These are phyloP conservation scores for Botrytis squamosa DNA, from an alignment of 2,329 filamentous ascomycete genomes.

Conservation along the genomic window DNA sequence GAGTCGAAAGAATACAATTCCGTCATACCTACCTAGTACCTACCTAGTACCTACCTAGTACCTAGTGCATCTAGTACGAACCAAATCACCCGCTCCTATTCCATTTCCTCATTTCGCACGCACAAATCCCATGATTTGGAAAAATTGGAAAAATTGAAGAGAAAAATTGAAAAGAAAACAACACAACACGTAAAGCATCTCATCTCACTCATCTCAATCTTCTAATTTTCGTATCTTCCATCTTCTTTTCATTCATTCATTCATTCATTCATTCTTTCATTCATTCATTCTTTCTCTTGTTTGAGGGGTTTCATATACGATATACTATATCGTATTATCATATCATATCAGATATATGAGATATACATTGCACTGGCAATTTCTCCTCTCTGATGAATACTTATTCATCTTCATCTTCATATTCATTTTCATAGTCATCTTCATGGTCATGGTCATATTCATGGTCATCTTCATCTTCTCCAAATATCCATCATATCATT, in stretches of 20 bases:
- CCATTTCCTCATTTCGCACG: background rate
- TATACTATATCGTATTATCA: background rate
- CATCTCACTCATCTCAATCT: too few species aligned
- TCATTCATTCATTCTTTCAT: background rate
- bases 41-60: background rate
- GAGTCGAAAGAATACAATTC: background rate
- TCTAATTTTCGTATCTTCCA: background rate
- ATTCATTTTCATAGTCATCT: background rate
- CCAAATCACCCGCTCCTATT: background rate
- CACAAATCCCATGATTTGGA: background rate
- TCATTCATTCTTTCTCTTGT: background rate
- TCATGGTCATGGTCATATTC: background rate
- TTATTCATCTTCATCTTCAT: background rate
- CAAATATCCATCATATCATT: background rate
- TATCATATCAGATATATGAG: background rate
- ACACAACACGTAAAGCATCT: background rate
- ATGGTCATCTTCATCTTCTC: background rate
- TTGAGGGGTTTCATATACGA: fast-evolving
- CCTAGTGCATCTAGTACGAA: background rate
- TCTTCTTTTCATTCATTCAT: background rate
- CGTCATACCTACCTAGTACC: background rate
- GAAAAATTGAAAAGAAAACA: too few species aligned
- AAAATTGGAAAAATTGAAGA: background rate
- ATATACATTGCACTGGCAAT: background rate
- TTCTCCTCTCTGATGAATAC: background rate